Percentiles rank a stretch among this genome's conserved stretches.
These are phyloP conservation scores for Hortiboletus rubellus DNA, from an alignment of 1,284 basidiomycete species.

Conservation along the genomic window DNA sequence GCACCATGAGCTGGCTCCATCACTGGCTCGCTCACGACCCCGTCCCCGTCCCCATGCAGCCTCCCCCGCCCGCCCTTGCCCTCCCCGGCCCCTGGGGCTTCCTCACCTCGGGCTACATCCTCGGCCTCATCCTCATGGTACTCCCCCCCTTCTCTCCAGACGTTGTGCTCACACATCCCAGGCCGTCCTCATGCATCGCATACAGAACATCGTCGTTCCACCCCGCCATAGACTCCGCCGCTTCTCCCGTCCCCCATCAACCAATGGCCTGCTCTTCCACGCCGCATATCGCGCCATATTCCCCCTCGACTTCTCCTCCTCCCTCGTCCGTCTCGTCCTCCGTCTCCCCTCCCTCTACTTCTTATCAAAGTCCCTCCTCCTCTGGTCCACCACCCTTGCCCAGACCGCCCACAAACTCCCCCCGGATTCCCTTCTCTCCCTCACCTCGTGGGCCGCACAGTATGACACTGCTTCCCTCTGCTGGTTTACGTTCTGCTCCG, in stretches of 20 bases:
- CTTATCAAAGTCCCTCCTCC: constrained; percentile 50
- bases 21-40: no score
- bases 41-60: no score
- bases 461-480: constrained; percentile 63
- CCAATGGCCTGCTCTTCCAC: constrained; percentile 28
- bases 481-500: constrained; percentile 68
- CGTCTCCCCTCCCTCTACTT: constrained; percentile 65
- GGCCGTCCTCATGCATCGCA: constrained; percentile 68
- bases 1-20: neutral
- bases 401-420: constrained; percentile 51
- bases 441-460: constrained; percentile 49
- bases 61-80: neutral
- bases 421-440: constrained; percentile 29
- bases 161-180: constrained; percentile 28
- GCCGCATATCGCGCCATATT: constrained; percentile 46
- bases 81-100: constrained; percentile 67
- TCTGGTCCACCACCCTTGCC: constrained; percentile 59
- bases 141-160: neutral
- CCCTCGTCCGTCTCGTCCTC: constrained; percentile 54
- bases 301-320: constrained; percentile 62
- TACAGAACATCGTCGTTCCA: constrained; percentile 74
- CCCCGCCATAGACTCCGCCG: constrained; percentile 45
- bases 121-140: constrained; percentile 65
- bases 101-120: constrained; percentile 66
- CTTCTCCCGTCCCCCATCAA: constrained; percentile 19